Base-by-base conservation (phyloP, 164 flowering plant species). In the Saururus chinensis region DNA sequence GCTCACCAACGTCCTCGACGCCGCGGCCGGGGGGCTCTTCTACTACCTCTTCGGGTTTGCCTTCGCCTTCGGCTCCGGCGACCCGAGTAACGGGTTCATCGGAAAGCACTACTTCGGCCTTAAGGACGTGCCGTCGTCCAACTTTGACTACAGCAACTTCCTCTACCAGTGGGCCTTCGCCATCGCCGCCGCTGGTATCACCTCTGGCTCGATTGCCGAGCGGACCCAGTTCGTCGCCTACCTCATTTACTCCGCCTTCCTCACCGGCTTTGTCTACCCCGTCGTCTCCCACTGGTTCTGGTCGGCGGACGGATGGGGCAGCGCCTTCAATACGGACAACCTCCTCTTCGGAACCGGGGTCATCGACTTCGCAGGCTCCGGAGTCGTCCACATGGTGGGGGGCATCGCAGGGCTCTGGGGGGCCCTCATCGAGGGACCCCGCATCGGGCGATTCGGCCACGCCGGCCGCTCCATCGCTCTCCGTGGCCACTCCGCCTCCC, bases 81-180 rank as follows among this genome's bases (percentile, higher is more conserved):
- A 53, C 17, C 76, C 76, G 2, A 66, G 76, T 20, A 73, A 75
- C 53, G 64, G 66, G 11, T 80, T 74, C 72, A 72, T 79, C 51
- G 79, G 82, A 14, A 58, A 56, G 7, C 95, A 84, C 19, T 59
- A 57, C 75, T 88, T 88, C 64, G 96, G 76, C 12, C 76, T 88
- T 16, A 75, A 68, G 22, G 59, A 60, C 2, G 22, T 85, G 40
- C 96, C 91, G 0, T 9, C 70, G 0, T 0, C 48, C 0, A 0
- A 17, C 41, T 63, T 57, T 26, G 93, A 87, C 56, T 87, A 77
- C 71, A 68, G 78, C 40, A 48, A 57, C 53, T 87, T 87, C 60
- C 74, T 87, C 4, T 87, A 76, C 61, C 93, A 87, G 64, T 87
- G 93, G 89, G 86, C 89, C 26, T 84, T 87, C 59, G 89, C 93